Conservation (phyloP, 192 early-diverging fungal genomes). For the Dissophora ornata region DNA sequence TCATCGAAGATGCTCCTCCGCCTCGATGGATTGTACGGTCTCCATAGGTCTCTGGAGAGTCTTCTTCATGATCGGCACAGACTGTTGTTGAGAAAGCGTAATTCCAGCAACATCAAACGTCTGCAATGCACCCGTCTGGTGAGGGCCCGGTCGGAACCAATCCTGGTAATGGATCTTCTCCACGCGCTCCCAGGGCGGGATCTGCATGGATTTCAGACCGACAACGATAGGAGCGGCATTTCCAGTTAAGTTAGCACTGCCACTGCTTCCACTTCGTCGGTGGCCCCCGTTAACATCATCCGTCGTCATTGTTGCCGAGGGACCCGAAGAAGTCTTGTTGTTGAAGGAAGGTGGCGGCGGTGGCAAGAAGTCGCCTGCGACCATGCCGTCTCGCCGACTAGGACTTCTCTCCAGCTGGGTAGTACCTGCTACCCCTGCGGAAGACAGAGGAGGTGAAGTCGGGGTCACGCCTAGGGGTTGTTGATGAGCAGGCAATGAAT, state of each 20-base stretch:
- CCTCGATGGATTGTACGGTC: constrained; percentile 23
- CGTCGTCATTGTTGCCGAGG: background rate
- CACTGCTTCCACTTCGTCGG: constrained; percentile 9
- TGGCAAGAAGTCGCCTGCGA: constrained; percentile 12
- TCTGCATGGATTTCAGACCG: background rate
- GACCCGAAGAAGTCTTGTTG: background rate
- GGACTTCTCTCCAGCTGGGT: constrained; percentile 24
- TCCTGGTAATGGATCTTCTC: constrained; percentile 49
- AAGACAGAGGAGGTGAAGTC: background rate
- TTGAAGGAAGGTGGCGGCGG: constrained; percentile 6
- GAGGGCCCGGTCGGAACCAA: constrained; percentile 48
- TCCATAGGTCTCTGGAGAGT: constrained; percentile 17
- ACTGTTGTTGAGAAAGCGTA: constrained; percentile 10
- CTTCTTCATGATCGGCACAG: constrained; percentile 37
- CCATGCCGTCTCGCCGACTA: constrained; percentile 20
- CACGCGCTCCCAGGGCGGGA: constrained; percentile 43
- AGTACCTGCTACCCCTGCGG: background rate
- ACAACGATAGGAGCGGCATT: background rate
- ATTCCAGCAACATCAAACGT: constrained; percentile 35
- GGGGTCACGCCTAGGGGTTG: constrained; percentile 37
- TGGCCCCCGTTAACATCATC: constrained; percentile 1
- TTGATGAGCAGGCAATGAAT: constrained; percentile 47
- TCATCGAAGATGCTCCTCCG: constrained; percentile 29
- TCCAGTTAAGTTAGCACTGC: background rate
- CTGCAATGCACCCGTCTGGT: constrained; percentile 33